Percentiles rank a stretch among this genome's conserved stretches.
Conservation (phyloP, 345 rosid species). For the Murraya paniculata region DNA sequence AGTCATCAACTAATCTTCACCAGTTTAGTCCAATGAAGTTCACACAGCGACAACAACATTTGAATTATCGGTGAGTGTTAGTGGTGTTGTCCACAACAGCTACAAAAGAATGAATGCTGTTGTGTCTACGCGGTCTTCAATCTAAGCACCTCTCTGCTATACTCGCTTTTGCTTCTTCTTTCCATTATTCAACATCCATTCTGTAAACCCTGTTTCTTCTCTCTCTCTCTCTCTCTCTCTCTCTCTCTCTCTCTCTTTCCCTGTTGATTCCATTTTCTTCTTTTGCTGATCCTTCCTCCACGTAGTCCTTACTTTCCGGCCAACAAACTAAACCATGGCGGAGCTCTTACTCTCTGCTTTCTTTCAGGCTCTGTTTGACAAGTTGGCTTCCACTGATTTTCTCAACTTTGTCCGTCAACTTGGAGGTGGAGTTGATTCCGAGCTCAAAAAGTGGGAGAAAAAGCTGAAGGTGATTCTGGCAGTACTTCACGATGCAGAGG, state of each 20-base stretch:
- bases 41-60: too few species aligned
- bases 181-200: not conserved
- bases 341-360: not conserved
- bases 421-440: not conserved
- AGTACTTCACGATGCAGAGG: not conserved
- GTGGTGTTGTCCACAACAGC: too few species aligned
- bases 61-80: too few species aligned
- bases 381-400: not conserved
- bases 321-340: not conserved
- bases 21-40: too few species aligned
- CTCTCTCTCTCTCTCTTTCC: not conserved
- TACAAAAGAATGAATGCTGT: too few species aligned
- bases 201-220: not conserved
- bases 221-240: not conserved
- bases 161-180: too few species aligned
- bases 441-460: not conserved
- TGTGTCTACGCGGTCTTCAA: too few species aligned
- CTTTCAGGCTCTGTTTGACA: not conserved
- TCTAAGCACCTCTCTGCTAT: too few species aligned
- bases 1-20: too few species aligned
- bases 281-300: too few species aligned
- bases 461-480: not conserved
- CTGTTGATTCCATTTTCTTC: not conserved
- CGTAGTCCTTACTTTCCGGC: not conserved
- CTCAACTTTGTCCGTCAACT: not conserved